A percentile compares a stretch with the other conserved stretches of the same genome.
Evolutionary conservation across 202 grass and related monocot genomes (phyloP).

Genomic region (Zoysia matrella): DNA sequence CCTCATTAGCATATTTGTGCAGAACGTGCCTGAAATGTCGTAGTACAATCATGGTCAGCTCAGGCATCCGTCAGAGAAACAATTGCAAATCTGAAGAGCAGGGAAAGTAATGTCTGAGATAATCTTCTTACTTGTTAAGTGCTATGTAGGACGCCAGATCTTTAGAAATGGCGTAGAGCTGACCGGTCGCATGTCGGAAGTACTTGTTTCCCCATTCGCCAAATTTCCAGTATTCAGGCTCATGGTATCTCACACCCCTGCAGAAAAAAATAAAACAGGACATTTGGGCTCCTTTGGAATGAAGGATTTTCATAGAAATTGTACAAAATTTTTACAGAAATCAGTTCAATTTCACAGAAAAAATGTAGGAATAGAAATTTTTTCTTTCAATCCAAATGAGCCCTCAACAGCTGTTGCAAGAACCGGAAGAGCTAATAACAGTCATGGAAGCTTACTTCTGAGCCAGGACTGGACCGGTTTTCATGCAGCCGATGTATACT

Average conservation of each 20-base stretch:
- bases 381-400: no score
- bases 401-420: background rate
- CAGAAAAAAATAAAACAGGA: background rate
- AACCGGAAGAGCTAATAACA: background rate
- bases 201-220: slow-evolving; percentile 88
- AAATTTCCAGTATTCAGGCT: slow-evolving; percentile 94
- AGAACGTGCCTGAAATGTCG: slow-evolving; percentile 76
- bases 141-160: slow-evolving; percentile 90
- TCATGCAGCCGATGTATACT: slow-evolving; percentile 89
- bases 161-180: slow-evolving; percentile 89
- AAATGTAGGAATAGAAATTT: no score
- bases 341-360: no score
- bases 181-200: slow-evolving; percentile 78
- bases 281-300: no score
- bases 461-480: slow-evolving; percentile 80
- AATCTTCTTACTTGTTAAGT: slow-evolving; percentile 74
- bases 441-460: slow-evolving; percentile 61
- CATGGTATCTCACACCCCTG: slow-evolving; percentile 83
- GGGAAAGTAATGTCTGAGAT: background rate
- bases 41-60: slow-evolving; percentile 29
- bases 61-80: background rate
- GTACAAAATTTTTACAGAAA: no score
- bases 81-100: background rate
- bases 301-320: no score
- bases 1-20: slow-evolving; percentile 95